Evolutionary conservation across 2,329 filamentous ascomycete genomes (phyloP).

Genomic region (Epichloe elymi): DNA sequence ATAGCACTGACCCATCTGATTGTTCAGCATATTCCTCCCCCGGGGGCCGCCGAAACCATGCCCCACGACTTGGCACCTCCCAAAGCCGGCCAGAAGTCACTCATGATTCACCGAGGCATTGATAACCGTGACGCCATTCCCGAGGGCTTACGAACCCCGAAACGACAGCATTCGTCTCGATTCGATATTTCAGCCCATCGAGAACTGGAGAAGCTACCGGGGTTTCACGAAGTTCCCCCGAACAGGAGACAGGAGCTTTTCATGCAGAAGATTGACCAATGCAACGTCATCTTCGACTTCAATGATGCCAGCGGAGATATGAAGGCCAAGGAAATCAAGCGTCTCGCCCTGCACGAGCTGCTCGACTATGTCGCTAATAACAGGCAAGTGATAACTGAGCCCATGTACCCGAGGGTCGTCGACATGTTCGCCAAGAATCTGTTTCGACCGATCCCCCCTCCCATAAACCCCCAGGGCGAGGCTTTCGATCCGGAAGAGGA

Average conservation of each 20-base stretch:
- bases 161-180: slow-evolving; percentile 90
- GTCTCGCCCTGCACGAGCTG: slow-evolving; percentile 85
- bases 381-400: slow-evolving; percentile 93
- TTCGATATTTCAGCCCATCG: slow-evolving; percentile 97
- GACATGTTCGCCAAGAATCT: slow-evolving; percentile 99
- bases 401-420: slow-evolving; percentile 96
- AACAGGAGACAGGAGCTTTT: slow-evolving; percentile 92
- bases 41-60: slow-evolving; percentile 83
- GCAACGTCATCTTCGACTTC: slow-evolving; percentile 99
- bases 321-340: slow-evolving; percentile 99
- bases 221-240: slow-evolving; percentile 97
- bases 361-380: slow-evolving; percentile 98
- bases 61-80: slow-evolving; percentile 91
- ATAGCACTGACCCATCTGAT: not conserved
- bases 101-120: slow-evolving; percentile 69
- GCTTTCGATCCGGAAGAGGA: slow-evolving; percentile 98
- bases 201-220: slow-evolving; percentile 91
- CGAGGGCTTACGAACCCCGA: slow-evolving; percentile 87
- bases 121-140: slow-evolving; percentile 87
- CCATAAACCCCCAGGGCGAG: slow-evolving; percentile 94
- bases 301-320: slow-evolving; percentile 96
- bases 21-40: slow-evolving; percentile 72
- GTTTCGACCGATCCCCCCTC: slow-evolving; percentile 95
- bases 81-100: slow-evolving; percentile 78
- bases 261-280: slow-evolving; percentile 99